Evolutionary conservation across 208 protist genomes (phyloP), one percentile per base, ranked within the genome.

Genomic region (Ichthyophonus hoferi): DNA sequence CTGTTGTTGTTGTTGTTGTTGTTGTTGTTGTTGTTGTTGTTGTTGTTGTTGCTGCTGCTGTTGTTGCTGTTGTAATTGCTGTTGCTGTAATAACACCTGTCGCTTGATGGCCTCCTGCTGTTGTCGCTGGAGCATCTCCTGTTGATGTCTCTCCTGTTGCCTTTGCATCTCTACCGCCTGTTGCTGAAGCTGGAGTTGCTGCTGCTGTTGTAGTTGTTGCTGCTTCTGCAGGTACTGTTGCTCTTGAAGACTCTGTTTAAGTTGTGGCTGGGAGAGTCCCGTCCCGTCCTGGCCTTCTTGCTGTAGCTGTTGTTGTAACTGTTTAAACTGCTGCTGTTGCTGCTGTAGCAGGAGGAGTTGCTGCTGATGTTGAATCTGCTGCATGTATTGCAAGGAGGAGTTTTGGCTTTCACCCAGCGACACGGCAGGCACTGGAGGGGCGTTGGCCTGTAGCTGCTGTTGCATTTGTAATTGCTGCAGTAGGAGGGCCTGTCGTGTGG

Each of bases 241-340:
- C 50, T 67, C 31, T 67, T 67, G 50, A n/a, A 12, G n/a, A n/a
- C n/a, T n/a, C n/a, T n/a, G n/a, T n/a, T n/a, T n/a, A n/a, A n/a
- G 50, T 67, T 67, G 50, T 31, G 50, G 50, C 31, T 67, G 12
- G 12, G 31, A 67, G 14, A 12, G 50, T 31, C 31, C 14, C 12
- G 50, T 12, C 50, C 14, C 14, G 12, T 12, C 14, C 31, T 67
- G 50, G 33, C n/a, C 33, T 37, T 37, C 12, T 31, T 82, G 78
- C 78, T 82, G 78, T 31, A 40, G 78, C 35, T 38, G 78, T 7
- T 24, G n/a, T 31, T 40, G 24, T 37, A 82, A 7, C 78, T 82
- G 24, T 37, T 82, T n/a, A 17, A n/a, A 17, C 78, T 82, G 78
- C 78, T 82, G 78, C 78, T 82, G 78, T 37, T 82, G 78, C 78